Percentiles rank a stretch among this genome's conserved stretches.
These are phyloP conservation scores for Mikania micrantha DNA, from an alignment of 129 eudicot genomes.

Conservation along the genomic window DNA sequence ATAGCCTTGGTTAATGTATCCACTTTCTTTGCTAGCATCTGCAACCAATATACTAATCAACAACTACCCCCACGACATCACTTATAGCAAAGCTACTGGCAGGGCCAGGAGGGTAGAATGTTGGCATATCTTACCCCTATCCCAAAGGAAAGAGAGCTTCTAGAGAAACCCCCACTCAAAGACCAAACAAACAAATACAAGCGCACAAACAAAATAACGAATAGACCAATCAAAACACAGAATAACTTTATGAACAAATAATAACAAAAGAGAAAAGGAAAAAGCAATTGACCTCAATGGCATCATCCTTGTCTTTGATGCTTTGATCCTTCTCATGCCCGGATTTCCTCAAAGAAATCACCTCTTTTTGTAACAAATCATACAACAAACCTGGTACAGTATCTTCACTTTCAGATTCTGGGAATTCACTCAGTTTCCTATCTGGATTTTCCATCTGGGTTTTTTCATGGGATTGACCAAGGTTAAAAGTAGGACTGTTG, in stretches of 20 bases:
- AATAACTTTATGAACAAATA: conserved; percentile 8
- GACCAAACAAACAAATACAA: too few species aligned
- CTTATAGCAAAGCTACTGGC: too few species aligned
- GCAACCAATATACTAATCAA: conserved; percentile 12
- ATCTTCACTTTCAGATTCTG: conserved; percentile 58
- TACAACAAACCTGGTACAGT: conserved; percentile 76
- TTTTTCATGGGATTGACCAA: conserved; percentile 48
- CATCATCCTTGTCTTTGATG: conserved; percentile 94
- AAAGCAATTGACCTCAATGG: conserved; percentile 58
- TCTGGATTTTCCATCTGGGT: conserved; percentile 43
- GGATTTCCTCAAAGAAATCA: conserved; percentile 73
- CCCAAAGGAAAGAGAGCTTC: too few species aligned
- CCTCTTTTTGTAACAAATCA: conserved; percentile 89
- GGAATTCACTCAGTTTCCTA: conserved; percentile 50
- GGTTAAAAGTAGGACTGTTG: conserved; percentile 55
- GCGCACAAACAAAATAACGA: too few species aligned
- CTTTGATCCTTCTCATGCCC: conserved; percentile 93
- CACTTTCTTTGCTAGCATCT: conserved; percentile 87
- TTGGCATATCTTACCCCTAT: too few species aligned
- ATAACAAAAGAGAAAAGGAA: not conserved
- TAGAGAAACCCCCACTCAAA: too few species aligned
- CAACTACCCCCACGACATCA: too few species aligned
- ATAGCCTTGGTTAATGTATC: conserved; percentile 83
- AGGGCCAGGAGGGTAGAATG: too few species aligned
- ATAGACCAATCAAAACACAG: too few species aligned